Evolutionary conservation across 306 rosid species (phyloP).

Genomic region (Cicer judaicum): DNA sequence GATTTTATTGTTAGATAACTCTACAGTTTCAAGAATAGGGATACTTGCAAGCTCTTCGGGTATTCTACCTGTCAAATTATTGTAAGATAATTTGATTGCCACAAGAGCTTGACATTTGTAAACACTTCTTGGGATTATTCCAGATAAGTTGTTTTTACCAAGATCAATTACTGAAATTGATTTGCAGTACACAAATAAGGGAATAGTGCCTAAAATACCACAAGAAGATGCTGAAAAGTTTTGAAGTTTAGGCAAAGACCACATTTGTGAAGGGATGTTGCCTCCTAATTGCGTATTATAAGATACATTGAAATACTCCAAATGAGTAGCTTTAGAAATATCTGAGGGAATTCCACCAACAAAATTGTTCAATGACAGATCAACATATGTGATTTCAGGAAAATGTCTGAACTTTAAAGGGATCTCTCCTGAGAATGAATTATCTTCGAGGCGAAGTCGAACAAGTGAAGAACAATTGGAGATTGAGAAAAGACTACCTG

Average conservation of each 20-base stretch:
- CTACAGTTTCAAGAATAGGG: slow-evolving; percentile 64
- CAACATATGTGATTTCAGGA: slow-evolving; percentile 69
- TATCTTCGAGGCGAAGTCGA: slow-evolving; percentile 89
- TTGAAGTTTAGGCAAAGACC: slow-evolving; percentile 70
- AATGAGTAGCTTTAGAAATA: slow-evolving; percentile 63
- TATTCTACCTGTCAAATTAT: slow-evolving; percentile 72
- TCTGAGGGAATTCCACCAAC: slow-evolving; percentile 81
- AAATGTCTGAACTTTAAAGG: slow-evolving; percentile 65
- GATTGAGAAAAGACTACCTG: slow-evolving; percentile 68
- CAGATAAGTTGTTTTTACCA: slow-evolving; percentile 63
- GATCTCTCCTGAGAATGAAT: slow-evolving; percentile 71
- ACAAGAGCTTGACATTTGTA: slow-evolving; percentile 67
- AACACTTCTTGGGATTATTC: slow-evolving; percentile 62
- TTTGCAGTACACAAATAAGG: slow-evolving; percentile 68
- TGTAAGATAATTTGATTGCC: slow-evolving; percentile 60
- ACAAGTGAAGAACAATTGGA: slow-evolving; percentile 83
- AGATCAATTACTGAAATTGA: slow-evolving; percentile 66
- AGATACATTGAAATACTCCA: slow-evolving; percentile 78
- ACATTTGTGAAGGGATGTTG: slow-evolving; percentile 58
- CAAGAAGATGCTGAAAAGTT: slow-evolving; percentile 85
- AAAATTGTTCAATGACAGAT: slow-evolving; percentile 72
- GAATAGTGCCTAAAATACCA: slow-evolving; percentile 64
- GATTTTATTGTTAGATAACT: slow-evolving; percentile 72
- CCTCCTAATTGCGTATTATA: slow-evolving; percentile 67
- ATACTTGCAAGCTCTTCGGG: slow-evolving; percentile 77